Conservation (phyloP, 371 early-diverging fungal genomes). For the Paraphysoderma sedebokerense region DNA sequence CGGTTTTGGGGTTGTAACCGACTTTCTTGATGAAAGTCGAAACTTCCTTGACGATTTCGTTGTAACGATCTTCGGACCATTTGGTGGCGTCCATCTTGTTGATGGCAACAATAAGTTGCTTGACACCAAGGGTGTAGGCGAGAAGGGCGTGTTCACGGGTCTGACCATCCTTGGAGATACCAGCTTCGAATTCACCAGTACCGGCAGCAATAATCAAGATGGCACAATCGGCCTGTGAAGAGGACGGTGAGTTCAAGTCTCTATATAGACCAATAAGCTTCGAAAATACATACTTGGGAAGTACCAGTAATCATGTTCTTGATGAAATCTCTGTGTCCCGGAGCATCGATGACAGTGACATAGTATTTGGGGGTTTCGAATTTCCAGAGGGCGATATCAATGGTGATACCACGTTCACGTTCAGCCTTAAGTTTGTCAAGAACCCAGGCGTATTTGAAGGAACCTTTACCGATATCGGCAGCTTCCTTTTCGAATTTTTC, state of each 20-base stretch:
- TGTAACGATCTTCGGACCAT: conserved; percentile 86
- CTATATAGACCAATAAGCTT: conserved; percentile 3
- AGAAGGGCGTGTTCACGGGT: conserved; percentile 99
- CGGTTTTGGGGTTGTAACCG: conserved; percentile 77
- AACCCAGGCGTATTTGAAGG: conserved; percentile 81
- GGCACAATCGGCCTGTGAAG: conserved; percentile 83
- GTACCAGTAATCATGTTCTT: conserved; percentile 99
- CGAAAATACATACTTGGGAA: conserved; percentile 40
- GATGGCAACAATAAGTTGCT: conserved; percentile 91
- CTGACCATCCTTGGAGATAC: conserved; percentile 98
- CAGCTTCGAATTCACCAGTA: conserved; percentile 91
- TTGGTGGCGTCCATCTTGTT: conserved; percentile 98
- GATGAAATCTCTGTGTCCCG: conserved; percentile 99
- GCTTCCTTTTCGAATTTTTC: conserved; percentile 99
- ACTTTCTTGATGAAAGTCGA: conserved; percentile 86
- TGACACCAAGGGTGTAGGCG: conserved; percentile 93
- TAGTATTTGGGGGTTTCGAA: conserved; percentile 92
- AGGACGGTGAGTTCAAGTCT: too few relatives aligned
- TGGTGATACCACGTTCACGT: conserved; percentile 3
- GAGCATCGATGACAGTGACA: conserved; percentile 94
- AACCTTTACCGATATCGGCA: conserved; percentile 95
- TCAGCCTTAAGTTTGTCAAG: conserved; percentile 7
- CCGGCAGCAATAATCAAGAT: conserved; percentile 92
- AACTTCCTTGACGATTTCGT: conserved; percentile 86
- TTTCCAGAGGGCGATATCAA: conserved; percentile 82